Conservation (phyloP, 257 asterid genomes). For the Solanum rostratum region DNA sequence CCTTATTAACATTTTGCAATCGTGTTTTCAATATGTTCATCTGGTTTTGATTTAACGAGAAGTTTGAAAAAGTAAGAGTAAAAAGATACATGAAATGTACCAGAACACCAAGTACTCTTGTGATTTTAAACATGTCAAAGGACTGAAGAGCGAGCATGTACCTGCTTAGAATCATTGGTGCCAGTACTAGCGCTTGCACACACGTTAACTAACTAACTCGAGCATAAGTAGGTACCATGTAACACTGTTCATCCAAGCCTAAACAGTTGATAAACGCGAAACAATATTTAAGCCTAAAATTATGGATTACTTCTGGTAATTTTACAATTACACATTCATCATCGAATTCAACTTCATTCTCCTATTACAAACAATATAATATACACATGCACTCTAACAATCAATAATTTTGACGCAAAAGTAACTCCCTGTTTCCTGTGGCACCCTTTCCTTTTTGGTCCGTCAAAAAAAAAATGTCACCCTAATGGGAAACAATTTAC, state of each 20-base stretch:
- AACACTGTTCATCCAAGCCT: background rate
- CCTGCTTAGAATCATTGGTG: slow-evolving; percentile 54
- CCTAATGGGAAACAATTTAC: too few relatives aligned
- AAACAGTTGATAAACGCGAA: background rate
- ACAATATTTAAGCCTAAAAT: background rate
- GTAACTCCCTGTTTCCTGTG: too few relatives aligned
- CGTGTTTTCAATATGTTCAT: too few relatives aligned
- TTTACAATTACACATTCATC: background rate
- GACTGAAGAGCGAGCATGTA: background rate
- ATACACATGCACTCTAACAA: background rate
- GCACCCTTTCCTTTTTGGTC: too few relatives aligned
- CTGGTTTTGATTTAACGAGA: background rate
- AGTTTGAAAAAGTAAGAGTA: background rate
- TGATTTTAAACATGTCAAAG: background rate
- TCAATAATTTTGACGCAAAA: background rate
- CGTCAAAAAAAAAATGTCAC: too few relatives aligned
- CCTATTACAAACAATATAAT: background rate
- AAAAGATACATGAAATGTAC: background rate
- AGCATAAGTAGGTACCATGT: too few relatives aligned
- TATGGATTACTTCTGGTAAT: background rate
- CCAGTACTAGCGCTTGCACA: too few relatives aligned
- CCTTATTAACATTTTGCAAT: background rate
- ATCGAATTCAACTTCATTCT: background rate
- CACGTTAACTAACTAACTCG: too few relatives aligned
- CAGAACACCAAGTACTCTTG: background rate